Base-by-base conservation (phyloP, 2,329 filamentous ascomycete species). In the Juglanconis sp. region DNA sequence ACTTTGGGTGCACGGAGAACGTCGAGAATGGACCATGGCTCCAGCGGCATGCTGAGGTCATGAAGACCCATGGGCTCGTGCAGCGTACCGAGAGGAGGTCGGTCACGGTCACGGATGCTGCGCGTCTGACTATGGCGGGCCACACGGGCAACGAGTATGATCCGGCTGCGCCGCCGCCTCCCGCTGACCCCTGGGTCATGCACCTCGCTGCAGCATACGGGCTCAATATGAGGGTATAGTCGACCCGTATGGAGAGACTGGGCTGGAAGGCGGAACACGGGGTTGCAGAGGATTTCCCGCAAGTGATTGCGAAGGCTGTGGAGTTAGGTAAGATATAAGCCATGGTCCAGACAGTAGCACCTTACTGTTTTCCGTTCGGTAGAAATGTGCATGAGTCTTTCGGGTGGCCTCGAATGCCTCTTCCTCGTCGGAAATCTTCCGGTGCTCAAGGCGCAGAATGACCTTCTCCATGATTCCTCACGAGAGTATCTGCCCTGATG, bases 1-100 rank as follows among this genome's bases (percentile, higher is more conserved):
- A 66, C 55, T 65, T 65, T 38, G 64, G 53, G 6, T 31, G 46
- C 2, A 42, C 52, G 10, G 59, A 59, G 35, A 53, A 61, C 30
- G 10, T 63, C 4, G 34, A 56, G 7, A 64, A 61, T n/a, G 48
- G 46, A 24, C 44, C 55, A 8, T 56, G 57, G 4, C 57, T 59
- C 54, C 7, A 24, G 1, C 30, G 15, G 4, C 49, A 64, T 6
- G 56, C 52, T 1, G 62, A 64, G 1, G n/a, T 55, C 3, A 35
- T 65, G 24, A n/a, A 36, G 10, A 24, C 47, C 34, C 57, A 49
- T 10, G 62, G 65, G 11, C 51, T 64, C n/a, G 30, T 66, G 3
- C 38, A 24, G 10, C 38, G 30, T 3, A 44, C 44, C 31, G 60
- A 59, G 35, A 51, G 64, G 35, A 36, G 34, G 35, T 61, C 61